Evolutionary conservation across 208 protist species (phyloP).

Genomic region (Tritrichomonas musculus): DNA sequence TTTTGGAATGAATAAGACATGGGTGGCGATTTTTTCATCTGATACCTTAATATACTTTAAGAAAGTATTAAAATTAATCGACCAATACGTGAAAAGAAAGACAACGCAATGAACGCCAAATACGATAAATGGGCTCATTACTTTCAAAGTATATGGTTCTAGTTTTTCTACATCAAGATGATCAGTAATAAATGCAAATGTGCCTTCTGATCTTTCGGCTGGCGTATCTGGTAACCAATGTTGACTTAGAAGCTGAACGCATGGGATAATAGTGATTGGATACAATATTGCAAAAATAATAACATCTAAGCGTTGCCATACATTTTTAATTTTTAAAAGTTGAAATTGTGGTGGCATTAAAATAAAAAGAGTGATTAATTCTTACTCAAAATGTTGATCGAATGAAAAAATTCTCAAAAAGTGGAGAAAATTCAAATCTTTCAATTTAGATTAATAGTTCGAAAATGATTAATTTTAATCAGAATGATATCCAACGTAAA

Average conservation of each 20-base stretch:
- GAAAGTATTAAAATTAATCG: background rate
- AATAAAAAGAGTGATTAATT: no score
- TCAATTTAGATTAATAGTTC: no score
- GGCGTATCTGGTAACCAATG: background rate
- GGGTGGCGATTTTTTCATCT: background rate
- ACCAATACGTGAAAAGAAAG: background rate
- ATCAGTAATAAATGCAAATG: background rate
- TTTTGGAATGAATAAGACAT: conserved; percentile 7
- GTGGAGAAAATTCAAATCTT: no score
- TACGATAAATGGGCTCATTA: background rate
- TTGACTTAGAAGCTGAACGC: background rate
- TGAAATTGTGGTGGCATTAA: background rate
- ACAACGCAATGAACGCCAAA: background rate
- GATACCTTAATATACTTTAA: background rate
- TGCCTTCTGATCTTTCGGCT: background rate
- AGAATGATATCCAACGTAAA: no score
- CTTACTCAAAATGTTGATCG: no score
- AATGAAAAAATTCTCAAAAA: no score
- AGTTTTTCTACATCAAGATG: background rate
- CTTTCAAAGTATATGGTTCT: background rate
- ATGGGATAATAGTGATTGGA: background rate
- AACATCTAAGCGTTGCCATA: background rate
- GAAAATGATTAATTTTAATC: no score
- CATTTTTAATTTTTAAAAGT: background rate
- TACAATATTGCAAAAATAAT: background rate